Evolutionary conservation across 805 yeast species (phyloP), one percentile per base, ranked within the genome.

Genomic region (Isabelozyma heimii): DNA sequence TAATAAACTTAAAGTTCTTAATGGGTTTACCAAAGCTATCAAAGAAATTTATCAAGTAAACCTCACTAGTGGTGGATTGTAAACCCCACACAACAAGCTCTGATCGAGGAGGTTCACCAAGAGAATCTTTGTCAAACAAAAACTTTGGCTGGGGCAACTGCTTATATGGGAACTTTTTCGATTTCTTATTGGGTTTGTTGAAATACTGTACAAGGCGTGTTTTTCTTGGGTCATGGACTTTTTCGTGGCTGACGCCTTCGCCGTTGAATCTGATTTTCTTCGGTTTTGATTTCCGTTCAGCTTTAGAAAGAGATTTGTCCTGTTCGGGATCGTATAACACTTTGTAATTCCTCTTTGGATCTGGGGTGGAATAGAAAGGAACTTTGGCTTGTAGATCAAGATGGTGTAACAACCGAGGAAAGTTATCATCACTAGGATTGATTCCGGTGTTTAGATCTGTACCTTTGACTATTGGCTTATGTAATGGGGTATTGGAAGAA

Each of bases 71-170:
- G 2, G 80, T 69, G 2, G 76, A 58, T 2, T 89, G 84, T 44
- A 84, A 70, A 15, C 84, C 86, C 79, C 89, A 85, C 4, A 89
- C 73, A 1, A 90, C 80, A 37, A 91, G 64, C 57, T 86, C 91
- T 8, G 80, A 69, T 3, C 83, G 76, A 0, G 96, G 97, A 14
- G 84, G 81, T 0, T 86, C 84, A 0, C 94, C 95, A 10, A 89
- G 61, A 0, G 95, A 88, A 58, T 85, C 75, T 49, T 83, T 77
- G 62, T 90, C 96, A 61, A 77, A 88, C 5, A 63, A 55, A 54
- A 75, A 77, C 49, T 70, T 71, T 2, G 80, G 68, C 28, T 65
- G 65, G 0, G 77, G 74, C 13, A 77, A 65, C 15, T 72, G 72
- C 51, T 72, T 76, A 57, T 64, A 74, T 0, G 77, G 77, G 42